Conservation (phyloP, 345 rosid species). For the Noccaea bulbosa region DNA sequence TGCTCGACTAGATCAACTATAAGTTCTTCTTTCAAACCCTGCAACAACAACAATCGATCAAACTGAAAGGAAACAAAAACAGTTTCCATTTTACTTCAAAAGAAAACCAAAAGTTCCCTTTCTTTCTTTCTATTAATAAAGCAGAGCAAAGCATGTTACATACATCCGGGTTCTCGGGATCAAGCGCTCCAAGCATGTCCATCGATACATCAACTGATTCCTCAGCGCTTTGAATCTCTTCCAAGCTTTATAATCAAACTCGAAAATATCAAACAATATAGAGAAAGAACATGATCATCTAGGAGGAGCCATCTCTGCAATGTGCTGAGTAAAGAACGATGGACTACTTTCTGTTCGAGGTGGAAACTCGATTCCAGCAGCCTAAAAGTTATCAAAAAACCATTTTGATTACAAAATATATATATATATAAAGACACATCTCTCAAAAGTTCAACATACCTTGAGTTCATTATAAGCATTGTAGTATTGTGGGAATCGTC, state of each 20-base stretch:
- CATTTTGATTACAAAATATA: background rate
- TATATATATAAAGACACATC: background rate
- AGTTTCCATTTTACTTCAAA: slow-evolving; percentile 27
- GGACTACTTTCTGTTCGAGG: slow-evolving; percentile 74
- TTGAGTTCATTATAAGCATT: slow-evolving; percentile 81
- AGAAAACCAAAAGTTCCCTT: slow-evolving; percentile 5
- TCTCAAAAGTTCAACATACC: slow-evolving; percentile 49
- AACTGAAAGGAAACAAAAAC: slow-evolving; percentile 3
- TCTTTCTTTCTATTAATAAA: background rate
- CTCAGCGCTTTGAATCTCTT: slow-evolving; percentile 76
- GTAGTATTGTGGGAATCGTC: slow-evolving; percentile 80
- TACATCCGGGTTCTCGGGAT: slow-evolving; percentile 74
- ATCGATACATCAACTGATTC: slow-evolving; percentile 70
- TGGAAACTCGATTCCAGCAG: slow-evolving; percentile 90
- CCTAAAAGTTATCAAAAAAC: slow-evolving; percentile 44
- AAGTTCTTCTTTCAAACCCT: slow-evolving; percentile 86
- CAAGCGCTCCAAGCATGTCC: slow-evolving; percentile 88
- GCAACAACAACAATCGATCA: slow-evolving; percentile 30
- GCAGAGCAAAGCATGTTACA: slow-evolving; percentile 15
- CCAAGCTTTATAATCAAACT: slow-evolving; percentile 45
- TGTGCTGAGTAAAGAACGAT: slow-evolving; percentile 78
- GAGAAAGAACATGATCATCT: slow-evolving; percentile 8
- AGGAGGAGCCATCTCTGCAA: slow-evolving; percentile 47
- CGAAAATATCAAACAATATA: background rate
- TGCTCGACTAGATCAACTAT: slow-evolving; percentile 89